Evolutionary conservation across 257 asterid genomes (phyloP).

Genomic region (Scutellaria baicalensis): DNA sequence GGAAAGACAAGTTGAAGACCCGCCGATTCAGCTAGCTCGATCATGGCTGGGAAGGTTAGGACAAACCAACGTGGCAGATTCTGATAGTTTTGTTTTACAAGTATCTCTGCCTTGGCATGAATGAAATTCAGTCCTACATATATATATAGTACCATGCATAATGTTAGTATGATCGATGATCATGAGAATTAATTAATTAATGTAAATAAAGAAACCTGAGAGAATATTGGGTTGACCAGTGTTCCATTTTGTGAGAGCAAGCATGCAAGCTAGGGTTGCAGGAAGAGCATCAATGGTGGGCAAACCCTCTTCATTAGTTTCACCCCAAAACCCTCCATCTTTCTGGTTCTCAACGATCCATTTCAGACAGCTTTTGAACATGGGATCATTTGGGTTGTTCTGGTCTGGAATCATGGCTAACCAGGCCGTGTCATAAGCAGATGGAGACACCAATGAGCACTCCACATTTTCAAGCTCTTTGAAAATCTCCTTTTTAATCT

Average conservation of each 20-base stretch:
- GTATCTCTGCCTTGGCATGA: conserved; percentile 16
- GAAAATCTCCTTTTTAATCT: conserved; percentile 32
- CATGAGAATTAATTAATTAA: too few species aligned
- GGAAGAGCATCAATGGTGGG: conserved; percentile 45
- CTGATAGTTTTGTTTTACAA: conserved; percentile 16
- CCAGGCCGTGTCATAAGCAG: conserved; percentile 64
- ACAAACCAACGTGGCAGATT: conserved; percentile 41
- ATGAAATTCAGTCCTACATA: conserved; percentile 34
- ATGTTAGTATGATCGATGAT: too few species aligned
- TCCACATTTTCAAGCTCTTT: not conserved
- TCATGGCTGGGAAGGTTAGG: conserved; percentile 41
- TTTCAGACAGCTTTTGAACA: conserved; percentile 34
- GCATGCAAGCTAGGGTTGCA: conserved; percentile 48
- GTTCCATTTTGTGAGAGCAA: conserved; percentile 45
- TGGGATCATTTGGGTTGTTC: conserved; percentile 13
- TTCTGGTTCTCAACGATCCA: conserved; percentile 50
- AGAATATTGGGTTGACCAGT: conserved; percentile 19
- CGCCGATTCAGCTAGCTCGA: conserved; percentile 30
- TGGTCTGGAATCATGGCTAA: conserved; percentile 46
- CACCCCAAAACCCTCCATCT: conserved; percentile 49
- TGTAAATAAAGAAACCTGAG: conserved; percentile 19
- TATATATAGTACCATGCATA: too few species aligned
- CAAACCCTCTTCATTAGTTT: conserved; percentile 15
- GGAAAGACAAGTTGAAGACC: conserved; percentile 22
- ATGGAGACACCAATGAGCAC: conserved; percentile 20